Conservation (phyloP, 176 grass and related monocot genomes). For the Puccinellia tenuiflora region DNA sequence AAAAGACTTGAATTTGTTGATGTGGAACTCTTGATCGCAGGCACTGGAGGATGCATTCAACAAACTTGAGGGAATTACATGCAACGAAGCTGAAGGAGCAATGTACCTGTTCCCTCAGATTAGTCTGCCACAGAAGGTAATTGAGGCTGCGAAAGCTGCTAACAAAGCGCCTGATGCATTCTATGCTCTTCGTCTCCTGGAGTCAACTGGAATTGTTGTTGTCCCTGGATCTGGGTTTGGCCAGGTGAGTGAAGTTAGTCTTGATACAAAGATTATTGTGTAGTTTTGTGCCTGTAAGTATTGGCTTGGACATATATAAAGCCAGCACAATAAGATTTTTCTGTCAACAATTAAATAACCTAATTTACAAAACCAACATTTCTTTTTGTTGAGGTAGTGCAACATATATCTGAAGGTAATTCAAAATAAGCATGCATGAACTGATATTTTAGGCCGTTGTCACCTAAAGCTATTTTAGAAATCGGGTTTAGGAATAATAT, state of each 20-base stretch:
- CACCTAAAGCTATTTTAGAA: not conserved
- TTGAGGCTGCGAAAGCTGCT: conserved; percentile 63
- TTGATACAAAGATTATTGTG: not conserved
- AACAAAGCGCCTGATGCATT: conserved; percentile 71
- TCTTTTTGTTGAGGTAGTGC: not conserved
- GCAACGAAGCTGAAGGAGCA: conserved; percentile 89
- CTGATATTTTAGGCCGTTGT: not conserved
- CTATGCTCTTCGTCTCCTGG: conserved; percentile 63
- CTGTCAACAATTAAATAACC: not conserved
- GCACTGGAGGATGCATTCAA: conserved; percentile 79
- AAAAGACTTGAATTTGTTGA: not conserved
- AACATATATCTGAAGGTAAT: not conserved
- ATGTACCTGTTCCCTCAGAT: conserved; percentile 87
- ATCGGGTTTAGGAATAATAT: not conserved
- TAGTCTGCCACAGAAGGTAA: conserved; percentile 57
- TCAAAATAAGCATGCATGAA: not conserved
- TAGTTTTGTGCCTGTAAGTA: not conserved
- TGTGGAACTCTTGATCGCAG: conserved; percentile 16
- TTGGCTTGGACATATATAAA: not conserved
- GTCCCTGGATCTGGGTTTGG: conserved; percentile 81
- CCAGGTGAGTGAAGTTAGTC: conserved; percentile 48
- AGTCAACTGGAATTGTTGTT: conserved; percentile 87
- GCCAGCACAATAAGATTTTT: not conserved
- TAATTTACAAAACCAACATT: not conserved
- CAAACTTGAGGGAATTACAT: conserved; percentile 67